A percentile compares a stretch with the other conserved stretches of the same genome.
Conservation (phyloP, 805 yeast genomes). For the Candida sakaeoensis region DNA sequence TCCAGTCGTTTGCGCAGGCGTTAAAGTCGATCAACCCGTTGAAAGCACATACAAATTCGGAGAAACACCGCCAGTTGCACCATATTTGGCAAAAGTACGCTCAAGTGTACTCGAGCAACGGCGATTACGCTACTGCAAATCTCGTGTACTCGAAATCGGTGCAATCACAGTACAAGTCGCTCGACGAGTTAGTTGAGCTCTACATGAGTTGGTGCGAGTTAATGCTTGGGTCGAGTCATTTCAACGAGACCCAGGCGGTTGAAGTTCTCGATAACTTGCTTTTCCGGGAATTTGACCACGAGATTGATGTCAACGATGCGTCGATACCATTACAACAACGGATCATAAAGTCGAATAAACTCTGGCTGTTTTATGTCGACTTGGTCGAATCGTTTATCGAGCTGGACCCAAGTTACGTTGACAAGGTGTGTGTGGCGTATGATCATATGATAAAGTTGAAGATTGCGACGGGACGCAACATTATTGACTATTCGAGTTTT, state of each 20-base stretch:
- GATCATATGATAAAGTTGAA: conserved; percentile 39
- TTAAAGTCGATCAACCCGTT: conserved; percentile 62
- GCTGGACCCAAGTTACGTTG: conserved; percentile 23
- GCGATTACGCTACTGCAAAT: conserved; percentile 57
- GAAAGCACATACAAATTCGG: conserved; percentile 22
- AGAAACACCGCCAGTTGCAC: conserved; percentile 44
- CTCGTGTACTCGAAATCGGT: conserved; percentile 60
- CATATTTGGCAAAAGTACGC: conserved; percentile 73
- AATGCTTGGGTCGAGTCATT: conserved; percentile 49
- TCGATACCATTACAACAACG: conserved; percentile 52
- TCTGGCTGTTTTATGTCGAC: conserved; percentile 77
- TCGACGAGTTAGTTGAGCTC: conserved; percentile 63
- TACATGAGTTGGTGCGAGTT: conserved; percentile 77
- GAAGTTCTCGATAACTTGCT: conserved; percentile 32
- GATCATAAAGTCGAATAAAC: conserved; percentile 53
- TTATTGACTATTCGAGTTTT: conserved; percentile 64
- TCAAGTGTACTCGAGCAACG: conserved; percentile 50
- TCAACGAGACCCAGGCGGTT: conserved; percentile 41
- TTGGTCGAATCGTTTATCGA: conserved; percentile 54
- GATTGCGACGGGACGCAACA: conserved; percentile 63
- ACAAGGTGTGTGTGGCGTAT: conserved; percentile 23
- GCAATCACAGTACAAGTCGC: conserved; percentile 61
- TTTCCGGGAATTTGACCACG: conserved; percentile 12
- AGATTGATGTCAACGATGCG: conserved; percentile 33
- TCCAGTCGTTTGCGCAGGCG: conserved; percentile 62